Evolutionary conservation across 306 rosid species (phyloP), one percentile per base, ranked within the genome.

Genomic region (Ormosia semicastrata): DNA sequence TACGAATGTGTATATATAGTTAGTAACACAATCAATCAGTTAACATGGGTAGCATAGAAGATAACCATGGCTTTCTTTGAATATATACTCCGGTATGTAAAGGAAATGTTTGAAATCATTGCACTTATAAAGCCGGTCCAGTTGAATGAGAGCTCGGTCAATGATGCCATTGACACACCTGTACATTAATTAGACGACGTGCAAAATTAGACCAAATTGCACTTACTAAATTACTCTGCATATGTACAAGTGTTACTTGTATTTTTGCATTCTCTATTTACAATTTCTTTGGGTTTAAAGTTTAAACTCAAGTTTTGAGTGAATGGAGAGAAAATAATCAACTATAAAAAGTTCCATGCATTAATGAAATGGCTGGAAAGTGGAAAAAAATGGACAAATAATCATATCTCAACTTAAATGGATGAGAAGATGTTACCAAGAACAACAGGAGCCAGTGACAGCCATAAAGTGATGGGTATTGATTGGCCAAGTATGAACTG

Each of bases 61-160:
- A 69, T 85, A 67, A 95, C 98, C 98, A 95, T 95, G 77, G 98
- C 98, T 84, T 95, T 95, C 98, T 95, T 95, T 65, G 98, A 95
- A 63, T 95, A 95, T 77, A 95, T 89, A 60, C 98, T 95, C 82
- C 98, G 79, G 86, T 95, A 95, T 52, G 98, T 93, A 81, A 95
- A 95, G 36, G 98, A 90, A 75, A 95, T 89, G 85, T 95, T 95
- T 71, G 97, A 95, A 84, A 95, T 86, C 98, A 95, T 95, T 17
- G 98, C 98, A 85, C 97, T 95, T 36, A 89, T 80, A 81, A 95
- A 95, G 33, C 99, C 99, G 12, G 66, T 57, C 99, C 98, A 95
- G 82, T 95, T 95, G 89, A 95, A 95, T 29, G 99, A 95, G 34
- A 95, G 97, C 84, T 95, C 99, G 46, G 99, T 95, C 85, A 95